Evolutionary conservation across 129 eudicot species (phyloP).

Genomic region (Heracleum sosnowskyi): DNA sequence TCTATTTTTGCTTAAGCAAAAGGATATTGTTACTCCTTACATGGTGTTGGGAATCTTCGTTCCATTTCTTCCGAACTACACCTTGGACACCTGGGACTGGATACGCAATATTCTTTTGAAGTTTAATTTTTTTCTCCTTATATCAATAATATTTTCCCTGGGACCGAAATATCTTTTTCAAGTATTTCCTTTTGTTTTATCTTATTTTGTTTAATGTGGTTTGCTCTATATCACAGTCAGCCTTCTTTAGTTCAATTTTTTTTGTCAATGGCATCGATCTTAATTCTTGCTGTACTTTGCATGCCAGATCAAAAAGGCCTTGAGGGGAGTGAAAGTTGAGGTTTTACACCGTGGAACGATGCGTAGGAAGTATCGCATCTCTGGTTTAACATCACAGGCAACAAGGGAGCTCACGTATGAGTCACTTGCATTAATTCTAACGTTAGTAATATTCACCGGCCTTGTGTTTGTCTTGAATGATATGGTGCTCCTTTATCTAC

Average conservation of each 20-base stretch:
- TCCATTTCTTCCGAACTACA: neutral
- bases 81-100: neutral
- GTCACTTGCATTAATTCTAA: neutral
- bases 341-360: constrained; percentile 94
- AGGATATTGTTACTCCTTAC: neutral
- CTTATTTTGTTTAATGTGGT: neutral
- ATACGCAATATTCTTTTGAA: neutral
- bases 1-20: neutral
- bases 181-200: neutral
- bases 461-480: constrained; percentile 29
- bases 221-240: neutral
- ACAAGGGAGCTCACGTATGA: constrained; percentile 90
- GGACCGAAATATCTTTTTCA: neutral
- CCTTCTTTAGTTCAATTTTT: neutral
- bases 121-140: neutral
- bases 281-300: neutral
- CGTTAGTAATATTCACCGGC: constrained; percentile 15
- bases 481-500: neutral
- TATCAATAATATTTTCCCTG: neutral
- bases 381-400: constrained; percentile 93
- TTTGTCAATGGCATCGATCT: neutral
- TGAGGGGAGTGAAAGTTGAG: constrained; percentile 93
- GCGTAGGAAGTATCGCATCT: constrained; percentile 87
- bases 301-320: constrained; percentile 79
- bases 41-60: neutral